Conservation (phyloP, 306 rosid species). For the Adenanthera pavonina region DNA sequence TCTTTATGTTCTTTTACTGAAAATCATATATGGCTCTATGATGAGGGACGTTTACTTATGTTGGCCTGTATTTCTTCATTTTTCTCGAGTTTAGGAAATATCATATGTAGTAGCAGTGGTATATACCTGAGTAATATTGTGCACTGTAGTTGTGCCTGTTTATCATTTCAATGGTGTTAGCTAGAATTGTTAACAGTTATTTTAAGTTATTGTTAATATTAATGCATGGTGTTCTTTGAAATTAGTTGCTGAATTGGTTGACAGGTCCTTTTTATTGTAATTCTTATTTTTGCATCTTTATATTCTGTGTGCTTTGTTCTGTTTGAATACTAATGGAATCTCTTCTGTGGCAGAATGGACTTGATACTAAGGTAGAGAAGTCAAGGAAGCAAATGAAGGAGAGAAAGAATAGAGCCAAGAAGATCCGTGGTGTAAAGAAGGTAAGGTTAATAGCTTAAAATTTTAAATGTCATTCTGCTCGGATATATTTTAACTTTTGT, state of each 20-base stretch:
- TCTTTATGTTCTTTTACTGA: neutral
- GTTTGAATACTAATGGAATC: neutral
- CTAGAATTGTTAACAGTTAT: neutral
- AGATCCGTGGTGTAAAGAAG: slow-evolving; percentile 97
- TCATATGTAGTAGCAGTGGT: neutral
- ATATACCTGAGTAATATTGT: neutral
- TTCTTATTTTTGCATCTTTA: neutral
- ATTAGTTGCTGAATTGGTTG: neutral
- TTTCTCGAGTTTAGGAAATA: neutral
- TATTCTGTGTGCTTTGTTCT: neutral
- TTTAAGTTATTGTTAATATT: neutral
- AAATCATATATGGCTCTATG: neutral
- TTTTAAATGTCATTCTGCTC: neutral
- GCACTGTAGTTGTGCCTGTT: neutral
- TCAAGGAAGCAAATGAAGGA: slow-evolving; percentile 97
- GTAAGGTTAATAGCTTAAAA: slow-evolving; percentile 41
- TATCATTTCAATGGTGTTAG: neutral
- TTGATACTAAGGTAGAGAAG: slow-evolving; percentile 81
- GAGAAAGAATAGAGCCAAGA: slow-evolving; percentile 89
- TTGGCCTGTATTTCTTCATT: neutral
- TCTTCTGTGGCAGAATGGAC: slow-evolving; percentile 69
- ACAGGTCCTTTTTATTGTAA: neutral
- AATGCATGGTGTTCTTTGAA: neutral
- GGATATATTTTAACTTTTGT: neutral
- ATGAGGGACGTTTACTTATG: neutral